Evolutionary conservation across 2,329 filamentous ascomycete species (phyloP).

Genomic region (Ampelomyces quisqualis): DNA sequence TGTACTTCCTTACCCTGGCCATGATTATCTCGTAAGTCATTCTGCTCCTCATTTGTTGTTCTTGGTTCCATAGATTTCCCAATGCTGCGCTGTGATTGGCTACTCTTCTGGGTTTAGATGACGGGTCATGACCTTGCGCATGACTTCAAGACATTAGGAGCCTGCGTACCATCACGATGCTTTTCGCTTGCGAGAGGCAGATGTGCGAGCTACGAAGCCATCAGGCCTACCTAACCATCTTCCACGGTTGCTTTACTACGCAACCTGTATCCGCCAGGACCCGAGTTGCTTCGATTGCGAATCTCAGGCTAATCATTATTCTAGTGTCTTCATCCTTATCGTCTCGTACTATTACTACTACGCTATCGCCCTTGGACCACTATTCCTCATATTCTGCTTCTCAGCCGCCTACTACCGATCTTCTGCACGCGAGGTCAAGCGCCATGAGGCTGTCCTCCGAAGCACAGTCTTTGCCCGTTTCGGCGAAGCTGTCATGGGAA

Average conservation of each 20-base stretch:
- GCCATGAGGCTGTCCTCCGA: constrained; percentile 85
- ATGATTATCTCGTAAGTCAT: constrained; percentile 63
- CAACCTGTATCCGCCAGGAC: no score
- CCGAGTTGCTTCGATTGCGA: no score
- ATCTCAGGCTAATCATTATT: not conserved
- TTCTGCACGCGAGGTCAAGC: constrained; percentile 91
- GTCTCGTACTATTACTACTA: constrained; percentile 97
- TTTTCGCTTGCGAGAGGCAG: no score
- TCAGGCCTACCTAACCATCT: no score
- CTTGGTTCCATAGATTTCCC: no score
- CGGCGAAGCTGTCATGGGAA: constrained; percentile 80
- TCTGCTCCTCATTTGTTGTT: not conserved
- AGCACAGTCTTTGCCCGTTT: constrained; percentile 90
- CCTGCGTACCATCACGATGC: no score
- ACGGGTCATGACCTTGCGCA: no score
- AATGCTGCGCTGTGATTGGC: no score
- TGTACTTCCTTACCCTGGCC: constrained; percentile 83
- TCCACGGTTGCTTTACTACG: no score
- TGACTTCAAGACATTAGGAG: not conserved
- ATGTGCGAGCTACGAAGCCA: no score
- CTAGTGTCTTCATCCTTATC: constrained; percentile 78
- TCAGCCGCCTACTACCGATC: constrained; percentile 85
- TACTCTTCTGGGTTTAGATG: no score
- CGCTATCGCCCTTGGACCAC: constrained; percentile 64
- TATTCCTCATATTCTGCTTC: constrained; percentile 76